Percentiles rank a stretch among this genome's conserved stretches.
phyloP scores from a whole-genome alignment of 306 rosid genomes.

The Cucurbita pepo region DNA sequence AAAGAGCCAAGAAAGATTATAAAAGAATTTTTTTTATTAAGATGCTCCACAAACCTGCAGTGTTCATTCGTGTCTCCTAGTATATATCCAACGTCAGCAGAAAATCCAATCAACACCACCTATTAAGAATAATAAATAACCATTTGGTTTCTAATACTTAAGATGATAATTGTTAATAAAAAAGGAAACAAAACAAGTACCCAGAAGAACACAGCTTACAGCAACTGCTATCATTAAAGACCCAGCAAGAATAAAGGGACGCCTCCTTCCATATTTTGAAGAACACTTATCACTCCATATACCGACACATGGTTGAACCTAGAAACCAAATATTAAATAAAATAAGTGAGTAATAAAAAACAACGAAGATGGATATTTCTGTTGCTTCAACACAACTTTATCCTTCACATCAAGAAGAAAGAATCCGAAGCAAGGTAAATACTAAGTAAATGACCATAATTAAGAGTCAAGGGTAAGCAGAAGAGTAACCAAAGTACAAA shows the following conservation, averaged over 20 bases:
- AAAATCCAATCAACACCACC: conserved; percentile 88
- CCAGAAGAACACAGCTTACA: conserved; percentile 33
- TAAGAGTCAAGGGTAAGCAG: not conserved
- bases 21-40: not conserved
- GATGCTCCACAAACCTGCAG: conserved; percentile 68
- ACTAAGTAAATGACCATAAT: not conserved
- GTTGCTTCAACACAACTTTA: not conserved
- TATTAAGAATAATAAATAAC: conserved; percentile 7
- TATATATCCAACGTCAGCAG: conserved; percentile 90
- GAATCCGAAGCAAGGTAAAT: not conserved
- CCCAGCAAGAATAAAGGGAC: conserved; percentile 93
- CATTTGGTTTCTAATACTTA: not conserved
- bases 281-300: conserved; percentile 97
- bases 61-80: conserved; percentile 78
- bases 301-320: conserved; percentile 84
- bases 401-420: not conserved
- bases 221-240: conserved; percentile 68
- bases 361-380: not conserved
- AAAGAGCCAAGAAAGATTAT: conserved; percentile 11
- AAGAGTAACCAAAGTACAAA: not conserved
- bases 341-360: not conserved
- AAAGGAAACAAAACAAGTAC: conserved; percentile 6
- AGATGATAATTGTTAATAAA: not conserved
- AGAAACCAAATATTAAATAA: conserved; percentile 5
- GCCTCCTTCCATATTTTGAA: conserved; percentile 82